Evolutionary conservation across 352 stramenopile species (phyloP), one percentile per base, ranked within the genome.

Genomic region (Thraustochytrium striatum): DNA sequence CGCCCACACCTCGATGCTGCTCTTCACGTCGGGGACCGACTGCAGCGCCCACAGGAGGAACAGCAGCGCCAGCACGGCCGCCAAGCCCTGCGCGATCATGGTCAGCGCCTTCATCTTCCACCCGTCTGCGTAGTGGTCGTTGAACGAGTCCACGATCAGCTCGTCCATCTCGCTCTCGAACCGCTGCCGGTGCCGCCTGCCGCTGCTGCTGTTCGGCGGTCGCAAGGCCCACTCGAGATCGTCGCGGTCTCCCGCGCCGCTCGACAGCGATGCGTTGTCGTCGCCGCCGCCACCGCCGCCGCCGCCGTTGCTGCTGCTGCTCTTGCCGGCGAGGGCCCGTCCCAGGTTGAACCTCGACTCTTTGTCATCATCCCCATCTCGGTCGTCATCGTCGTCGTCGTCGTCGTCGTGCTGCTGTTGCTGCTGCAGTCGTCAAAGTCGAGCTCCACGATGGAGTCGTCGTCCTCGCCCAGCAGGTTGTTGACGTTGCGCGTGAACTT

Each of bases 131-230:
- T 55, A 55, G 30, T 75, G 30, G n/a, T 75, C 65, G 30, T 75
- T 30, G 25, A 75, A 75, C 19, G 43, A 55, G 30, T 75, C 65
- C 5, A 38, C 65, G 35, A 75, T 30, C 28, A 75, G 43, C 50
- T 75, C 65, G 35, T 75, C 65, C 52, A 55, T 25, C 47, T 55
- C 47, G 25, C 47, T 55, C 25, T 55, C n/a, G n/a, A n/a, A n/a
- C n/a, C n/a, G n/a, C n/a, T n/a, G n/a, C n/a, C n/a, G n/a, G n/a
- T n/a, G n/a, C n/a, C n/a, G n/a, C n/a, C n/a, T n/a, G n/a, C n/a
- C n/a, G n/a, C n/a, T n/a, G n/a, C n/a, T n/a, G n/a, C n/a, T n/a
- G n/a, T n/a, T n/a, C n/a, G n/a, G n/a, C n/a, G n/a, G 59, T 38
- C 35, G 59, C 59, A 16, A 38, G 53, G 59, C 59, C 53, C 0